phyloP scores from a whole-genome alignment of 257 asterid genomes.

The Ilex asprella region DNA sequence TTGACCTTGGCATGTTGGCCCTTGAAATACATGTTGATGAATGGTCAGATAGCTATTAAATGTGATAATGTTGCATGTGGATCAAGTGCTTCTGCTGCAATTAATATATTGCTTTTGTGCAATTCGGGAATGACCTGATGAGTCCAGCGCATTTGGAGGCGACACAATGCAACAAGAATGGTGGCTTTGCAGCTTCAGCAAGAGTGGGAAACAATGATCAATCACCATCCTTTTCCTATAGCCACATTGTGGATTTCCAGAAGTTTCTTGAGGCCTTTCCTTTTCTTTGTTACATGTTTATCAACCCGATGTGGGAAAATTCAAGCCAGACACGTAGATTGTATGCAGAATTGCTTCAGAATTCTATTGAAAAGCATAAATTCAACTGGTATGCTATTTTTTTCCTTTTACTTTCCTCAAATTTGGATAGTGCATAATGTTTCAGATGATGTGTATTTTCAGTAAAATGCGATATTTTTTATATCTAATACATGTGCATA shows the following conservation, averaged over 20 bases:
- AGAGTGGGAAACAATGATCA: conserved; percentile 68
- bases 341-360: conserved; percentile 64
- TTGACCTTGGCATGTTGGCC: not conserved
- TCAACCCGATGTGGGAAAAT: conserved; percentile 41
- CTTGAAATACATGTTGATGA: too few relatives aligned
- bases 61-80: too few relatives aligned
- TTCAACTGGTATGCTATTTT: conserved; percentile 46
- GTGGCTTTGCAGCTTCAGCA: conserved; percentile 54
- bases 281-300: conserved; percentile 55
- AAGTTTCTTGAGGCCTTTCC: conserved; percentile 68
- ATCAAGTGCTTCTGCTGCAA: not conserved
- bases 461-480: too few relatives aligned
- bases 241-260: conserved; percentile 37
- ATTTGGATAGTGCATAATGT: too few relatives aligned
- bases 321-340: conserved; percentile 50
- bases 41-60: too few relatives aligned
- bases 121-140: not conserved
- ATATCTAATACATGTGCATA: too few relatives aligned
- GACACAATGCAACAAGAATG: conserved; percentile 39
- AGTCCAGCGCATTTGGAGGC: conserved; percentile 82
- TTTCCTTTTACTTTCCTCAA: conserved; percentile 2
- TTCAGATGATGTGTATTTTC: too few relatives aligned
- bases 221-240: conserved; percentile 24
- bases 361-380: conserved; percentile 57
- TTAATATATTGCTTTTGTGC: not conserved